Evolutionary conservation across 495 filamentous ascomycete genomes (phyloP), one percentile per base, ranked within the genome.

Genomic region (Tuber brumale): DNA sequence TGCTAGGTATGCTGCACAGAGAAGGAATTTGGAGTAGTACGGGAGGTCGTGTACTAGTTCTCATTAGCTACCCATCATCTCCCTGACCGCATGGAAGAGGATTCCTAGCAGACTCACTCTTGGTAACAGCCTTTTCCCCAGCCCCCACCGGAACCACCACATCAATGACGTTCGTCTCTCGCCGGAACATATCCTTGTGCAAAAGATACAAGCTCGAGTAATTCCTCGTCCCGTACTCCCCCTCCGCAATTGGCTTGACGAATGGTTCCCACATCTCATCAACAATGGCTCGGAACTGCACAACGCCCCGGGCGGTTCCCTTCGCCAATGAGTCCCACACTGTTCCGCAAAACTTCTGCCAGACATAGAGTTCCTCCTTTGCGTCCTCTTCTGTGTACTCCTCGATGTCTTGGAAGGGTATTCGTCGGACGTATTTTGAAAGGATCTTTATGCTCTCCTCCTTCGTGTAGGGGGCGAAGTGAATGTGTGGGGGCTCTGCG

Each of bases 1-100:
- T 76, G 95, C 93, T 7, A 99, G 89, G 84, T 97, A 99, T 35
- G 94, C 90, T 71, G 94, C 92, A 51, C 95, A 88, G 21, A 99
- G 88, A 75, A 98, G 89, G 57, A 93, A 86, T 70, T 93, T 91
- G 35, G 95, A 91, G 81, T 92, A 93, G 78, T 93, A 92, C 18
- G 94, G 93, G 39, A 97, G 87, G 42, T 88, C 81, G 73, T 83
- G 81, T 27, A 82, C 74, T 76, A 31, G 27, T 69, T 76, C 73
- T 77, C 8, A 61, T 69, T 66, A 75, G 37, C 51, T 61, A 61
- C n/a, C n/a, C n/a, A 31, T 61, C 8, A 19, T 18, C 57, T 18
- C 14, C 12, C 57, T 16, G 10, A 18, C 10, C 57, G 31, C 31
- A 66, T 18, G 57, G 57, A 39, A 27, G 31, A 35, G 35, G 31